Evolutionary conservation across 2,329 filamentous ascomycete genomes (phyloP).

Genomic region (Fusarium udum): DNA sequence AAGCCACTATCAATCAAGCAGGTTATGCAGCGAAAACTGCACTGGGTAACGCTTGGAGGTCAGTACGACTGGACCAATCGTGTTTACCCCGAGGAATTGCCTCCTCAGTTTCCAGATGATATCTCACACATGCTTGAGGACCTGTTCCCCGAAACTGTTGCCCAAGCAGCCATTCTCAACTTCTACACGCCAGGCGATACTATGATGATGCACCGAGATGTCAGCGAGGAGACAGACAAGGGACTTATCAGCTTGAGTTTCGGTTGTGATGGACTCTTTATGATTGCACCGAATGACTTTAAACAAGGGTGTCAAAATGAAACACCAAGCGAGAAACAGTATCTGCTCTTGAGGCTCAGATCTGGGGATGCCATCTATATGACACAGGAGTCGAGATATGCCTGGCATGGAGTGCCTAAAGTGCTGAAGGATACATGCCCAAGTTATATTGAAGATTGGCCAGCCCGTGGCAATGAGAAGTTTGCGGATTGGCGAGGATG

Average conservation of each 20-base stretch:
- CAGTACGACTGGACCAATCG: slow-evolving; percentile 97
- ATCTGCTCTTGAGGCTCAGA: slow-evolving; percentile 72
- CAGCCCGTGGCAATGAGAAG: slow-evolving; percentile 58
- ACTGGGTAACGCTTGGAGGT: slow-evolving; percentile 93
- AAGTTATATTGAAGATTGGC: slow-evolving; percentile 78
- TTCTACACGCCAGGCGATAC: slow-evolving; percentile 91
- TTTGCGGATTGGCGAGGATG: slow-evolving; percentile 82
- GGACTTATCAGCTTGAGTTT: slow-evolving; percentile 87
- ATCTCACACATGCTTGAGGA: slow-evolving; percentile 72
- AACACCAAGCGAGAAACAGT: slow-evolving; percentile 53
- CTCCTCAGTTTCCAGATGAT: slow-evolving; percentile 79
- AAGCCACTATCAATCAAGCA: slow-evolving; percentile 75
- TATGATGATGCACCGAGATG: slow-evolving; percentile 91
- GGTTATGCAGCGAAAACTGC: slow-evolving; percentile 81
- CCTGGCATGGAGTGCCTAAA: slow-evolving; percentile 95
- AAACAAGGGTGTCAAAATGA: slow-evolving; percentile 18
- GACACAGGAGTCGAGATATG: slow-evolving; percentile 81
- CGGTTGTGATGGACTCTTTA: slow-evolving; percentile 89
- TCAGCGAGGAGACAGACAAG: slow-evolving; percentile 82
- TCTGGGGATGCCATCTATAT: slow-evolving; percentile 94
- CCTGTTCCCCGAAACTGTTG: slow-evolving; percentile 79
- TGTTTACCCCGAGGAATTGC: slow-evolving; percentile 74
- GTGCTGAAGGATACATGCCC: slow-evolving; percentile 84
- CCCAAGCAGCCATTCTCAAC: slow-evolving; percentile 94
- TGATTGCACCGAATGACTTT: slow-evolving; percentile 72